phyloP scores from a whole-genome alignment of 805 yeast species.

The Zygoascus ofunaensis region DNA sequence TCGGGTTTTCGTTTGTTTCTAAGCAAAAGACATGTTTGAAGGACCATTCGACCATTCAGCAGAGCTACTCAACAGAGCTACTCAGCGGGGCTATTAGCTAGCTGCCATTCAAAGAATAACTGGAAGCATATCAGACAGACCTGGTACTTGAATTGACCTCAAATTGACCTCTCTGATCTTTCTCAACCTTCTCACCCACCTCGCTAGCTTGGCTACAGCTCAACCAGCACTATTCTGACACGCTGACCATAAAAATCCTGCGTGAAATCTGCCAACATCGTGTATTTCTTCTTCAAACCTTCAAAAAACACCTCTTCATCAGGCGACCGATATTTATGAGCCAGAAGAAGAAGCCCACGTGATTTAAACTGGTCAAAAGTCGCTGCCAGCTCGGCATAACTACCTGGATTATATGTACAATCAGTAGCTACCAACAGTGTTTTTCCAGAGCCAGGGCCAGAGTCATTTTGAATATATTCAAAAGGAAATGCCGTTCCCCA shows the following conservation, averaged over 20 bases:
- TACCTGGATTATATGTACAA: conserved; percentile 36
- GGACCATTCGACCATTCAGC: no score
- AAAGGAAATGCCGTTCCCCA: conserved; percentile 29
- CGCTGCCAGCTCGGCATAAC: conserved; percentile 29
- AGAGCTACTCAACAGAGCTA: no score
- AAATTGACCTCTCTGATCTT: no score
- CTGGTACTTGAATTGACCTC: no score
- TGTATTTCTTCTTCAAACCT: conserved; percentile 4
- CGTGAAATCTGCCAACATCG: conserved; percentile 3
- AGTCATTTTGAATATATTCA: neutral
- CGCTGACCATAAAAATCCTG: conserved; percentile 6
- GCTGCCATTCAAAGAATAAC: no score
- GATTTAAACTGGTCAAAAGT: neutral
- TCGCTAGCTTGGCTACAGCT: no score
- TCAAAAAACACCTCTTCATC: conserved; percentile 18
- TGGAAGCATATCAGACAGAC: no score
- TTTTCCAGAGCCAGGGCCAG: conserved; percentile 10
- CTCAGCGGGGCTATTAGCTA: no score
- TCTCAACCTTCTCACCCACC: no score
- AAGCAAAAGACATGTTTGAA: no score
- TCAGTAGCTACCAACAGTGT: conserved; percentile 34
- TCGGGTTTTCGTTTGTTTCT: no score
- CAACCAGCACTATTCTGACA: conserved; percentile 8
- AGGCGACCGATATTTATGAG: conserved; percentile 26
- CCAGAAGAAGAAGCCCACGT: conserved; percentile 25